phyloP scores from a whole-genome alignment of 345 rosid species.

The Eucalyptus cloeziana region DNA sequence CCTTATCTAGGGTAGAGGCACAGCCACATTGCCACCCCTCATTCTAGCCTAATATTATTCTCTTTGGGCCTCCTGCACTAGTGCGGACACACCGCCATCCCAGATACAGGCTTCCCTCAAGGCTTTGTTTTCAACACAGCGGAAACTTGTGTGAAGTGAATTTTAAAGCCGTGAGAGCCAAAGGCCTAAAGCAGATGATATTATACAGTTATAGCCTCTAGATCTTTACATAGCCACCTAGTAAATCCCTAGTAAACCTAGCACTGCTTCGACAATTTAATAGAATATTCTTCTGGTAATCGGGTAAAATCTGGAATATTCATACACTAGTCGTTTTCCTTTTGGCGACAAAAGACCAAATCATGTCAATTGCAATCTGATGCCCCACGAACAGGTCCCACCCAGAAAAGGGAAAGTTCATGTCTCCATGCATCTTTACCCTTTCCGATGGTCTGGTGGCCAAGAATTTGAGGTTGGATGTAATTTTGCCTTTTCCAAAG shows the following conservation, averaged over 20 bases:
- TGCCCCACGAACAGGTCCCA: not conserved
- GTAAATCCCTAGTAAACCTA: not conserved
- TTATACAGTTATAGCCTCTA: too few species aligned
- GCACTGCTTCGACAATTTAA: not conserved
- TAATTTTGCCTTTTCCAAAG: not conserved
- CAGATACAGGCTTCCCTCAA: fast-evolving
- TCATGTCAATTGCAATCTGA: not conserved
- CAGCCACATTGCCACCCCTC: fast-evolving
- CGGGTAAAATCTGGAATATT: not conserved
- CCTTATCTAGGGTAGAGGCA: not conserved
- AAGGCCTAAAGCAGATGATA: fast-evolving
- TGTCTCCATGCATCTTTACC: not conserved
- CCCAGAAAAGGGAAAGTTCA: not conserved
- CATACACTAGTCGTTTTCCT: not conserved
- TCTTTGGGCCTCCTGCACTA: not conserved
- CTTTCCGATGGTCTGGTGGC: not conserved
- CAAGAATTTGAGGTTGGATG: not conserved
- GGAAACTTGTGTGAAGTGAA: fast-evolving
- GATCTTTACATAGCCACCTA: too few species aligned
- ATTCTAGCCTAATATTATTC: not conserved
- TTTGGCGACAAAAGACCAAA: not conserved
- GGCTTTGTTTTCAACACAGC: not conserved
- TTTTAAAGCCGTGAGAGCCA: fast-evolving
- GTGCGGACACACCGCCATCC: fast-evolving
- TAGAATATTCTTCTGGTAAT: too few species aligned